Conservation (phyloP, 2,329 filamentous ascomycete species). For the Trichoderma asperellum region DNA sequence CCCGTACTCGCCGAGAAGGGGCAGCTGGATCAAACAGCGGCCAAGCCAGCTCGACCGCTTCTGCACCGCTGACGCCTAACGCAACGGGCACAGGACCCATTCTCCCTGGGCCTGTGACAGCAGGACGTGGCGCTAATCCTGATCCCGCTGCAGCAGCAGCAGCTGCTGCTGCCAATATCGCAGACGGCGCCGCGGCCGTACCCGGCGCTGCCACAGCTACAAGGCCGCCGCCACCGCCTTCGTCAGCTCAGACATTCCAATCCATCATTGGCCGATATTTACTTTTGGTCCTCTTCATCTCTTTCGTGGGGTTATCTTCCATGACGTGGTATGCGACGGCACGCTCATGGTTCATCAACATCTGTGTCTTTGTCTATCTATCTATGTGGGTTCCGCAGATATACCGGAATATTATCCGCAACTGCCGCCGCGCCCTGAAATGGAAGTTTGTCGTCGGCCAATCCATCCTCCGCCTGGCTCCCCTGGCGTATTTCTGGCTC, state of each 20-base stretch:
- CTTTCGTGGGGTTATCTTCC: slow-evolving; percentile 63
- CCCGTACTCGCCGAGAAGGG: slow-evolving; percentile 54
- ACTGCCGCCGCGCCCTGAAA: slow-evolving; percentile 86
- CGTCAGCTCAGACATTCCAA: slow-evolving; percentile 51
- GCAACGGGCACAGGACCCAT: slow-evolving; percentile 37
- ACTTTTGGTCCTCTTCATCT: slow-evolving; percentile 57
- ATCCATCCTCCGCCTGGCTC: slow-evolving; percentile 74
- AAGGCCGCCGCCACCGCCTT: slow-evolving; percentile 36
- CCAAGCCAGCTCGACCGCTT: slow-evolving; percentile 33
- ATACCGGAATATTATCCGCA: slow-evolving; percentile 83
- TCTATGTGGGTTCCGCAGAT: slow-evolving; percentile 95
- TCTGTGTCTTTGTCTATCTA: slow-evolving; percentile 73
- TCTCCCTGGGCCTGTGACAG: slow-evolving; percentile 50
- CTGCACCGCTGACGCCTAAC: slow-evolving; percentile 37
- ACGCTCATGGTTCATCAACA: slow-evolving; percentile 62
- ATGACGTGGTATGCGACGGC: slow-evolving; percentile 62
- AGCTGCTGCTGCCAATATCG: slow-evolving; percentile 56
- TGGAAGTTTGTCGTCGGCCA: slow-evolving; percentile 92
- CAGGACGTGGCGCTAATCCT: slow-evolving; percentile 32
- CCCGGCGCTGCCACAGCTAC: slow-evolving; percentile 36
- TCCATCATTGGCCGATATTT: slow-evolving; percentile 62
- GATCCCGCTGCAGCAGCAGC: slow-evolving; percentile 46
- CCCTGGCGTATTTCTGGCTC: slow-evolving; percentile 85
- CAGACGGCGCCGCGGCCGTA: slow-evolving; percentile 45
- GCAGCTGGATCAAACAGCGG: slow-evolving; percentile 35